These are phyloP conservation scores for Fagus crenata DNA, from an alignment of 306 rosid genomes.

Conservation along the genomic window DNA sequence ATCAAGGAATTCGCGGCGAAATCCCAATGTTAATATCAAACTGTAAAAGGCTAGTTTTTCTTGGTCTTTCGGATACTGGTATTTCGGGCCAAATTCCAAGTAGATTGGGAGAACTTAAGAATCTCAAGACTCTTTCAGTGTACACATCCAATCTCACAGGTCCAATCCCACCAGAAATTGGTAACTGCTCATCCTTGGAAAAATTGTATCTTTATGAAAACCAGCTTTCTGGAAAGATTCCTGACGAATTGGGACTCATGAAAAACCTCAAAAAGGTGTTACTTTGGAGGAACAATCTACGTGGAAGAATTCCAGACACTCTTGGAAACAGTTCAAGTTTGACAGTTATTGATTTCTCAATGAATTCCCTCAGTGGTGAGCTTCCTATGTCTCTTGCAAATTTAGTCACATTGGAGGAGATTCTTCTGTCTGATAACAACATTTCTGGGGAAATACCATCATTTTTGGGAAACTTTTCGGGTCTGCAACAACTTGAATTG, in stretches of 20 bases:
- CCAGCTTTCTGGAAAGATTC: slow-evolving; percentile 76
- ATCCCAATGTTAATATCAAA: slow-evolving; percentile 81
- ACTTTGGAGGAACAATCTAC: slow-evolving; percentile 82
- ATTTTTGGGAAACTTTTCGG: slow-evolving; percentile 70
- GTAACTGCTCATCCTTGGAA: slow-evolving; percentile 70
- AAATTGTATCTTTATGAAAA: slow-evolving; percentile 81
- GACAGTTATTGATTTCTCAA: slow-evolving; percentile 73
- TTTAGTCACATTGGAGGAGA: slow-evolving; percentile 65
- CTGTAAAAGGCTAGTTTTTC: slow-evolving; percentile 60
- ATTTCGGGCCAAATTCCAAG: slow-evolving; percentile 76
- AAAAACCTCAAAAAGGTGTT: slow-evolving; percentile 64
- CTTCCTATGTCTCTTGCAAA: slow-evolving; percentile 56
- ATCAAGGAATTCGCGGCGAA: slow-evolving; percentile 67
- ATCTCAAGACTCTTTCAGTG: slow-evolving; percentile 71
- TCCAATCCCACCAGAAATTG: slow-evolving; percentile 73
- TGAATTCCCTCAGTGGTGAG: slow-evolving; percentile 73
- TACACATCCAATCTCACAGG: slow-evolving; percentile 86
- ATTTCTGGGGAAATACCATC: slow-evolving; percentile 72
- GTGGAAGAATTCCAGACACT: slow-evolving; percentile 60
- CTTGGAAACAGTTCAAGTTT: slow-evolving; percentile 70
- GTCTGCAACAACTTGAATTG: slow-evolving; percentile 76
- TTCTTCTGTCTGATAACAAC: slow-evolving; percentile 69
- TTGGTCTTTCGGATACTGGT: slow-evolving; percentile 87
- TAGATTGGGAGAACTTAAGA: slow-evolving; percentile 66
- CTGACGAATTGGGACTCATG: slow-evolving; percentile 60